phyloP scores from a whole-genome alignment of 805 yeast genomes.

The Myxozyma melibiosi region DNA sequence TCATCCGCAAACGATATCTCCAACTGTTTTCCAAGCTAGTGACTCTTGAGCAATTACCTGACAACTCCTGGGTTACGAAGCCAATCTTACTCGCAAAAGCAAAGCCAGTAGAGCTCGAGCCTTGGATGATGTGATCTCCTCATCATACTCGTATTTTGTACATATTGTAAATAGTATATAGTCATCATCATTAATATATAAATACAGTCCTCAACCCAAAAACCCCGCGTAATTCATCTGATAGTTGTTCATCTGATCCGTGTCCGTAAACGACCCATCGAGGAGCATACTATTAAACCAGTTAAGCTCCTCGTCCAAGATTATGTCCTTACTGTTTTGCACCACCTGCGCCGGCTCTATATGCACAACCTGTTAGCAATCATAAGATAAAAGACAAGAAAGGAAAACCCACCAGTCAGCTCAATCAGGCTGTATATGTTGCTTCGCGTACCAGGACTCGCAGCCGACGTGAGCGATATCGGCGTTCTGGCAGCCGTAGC shows the following conservation, averaged over 20 bases:
- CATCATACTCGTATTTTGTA: not conserved
- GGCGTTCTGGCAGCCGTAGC: not conserved
- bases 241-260: too few relatives aligned
- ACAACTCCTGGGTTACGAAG: slow-evolving; percentile 6
- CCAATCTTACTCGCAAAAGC: not conserved
- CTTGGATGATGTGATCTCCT: slow-evolving; percentile 21
- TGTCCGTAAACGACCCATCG: not conserved
- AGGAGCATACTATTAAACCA: not conserved
- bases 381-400: not conserved
- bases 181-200: not conserved
- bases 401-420: not conserved
- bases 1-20: slow-evolving; percentile 8
- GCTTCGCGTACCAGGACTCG: not conserved
- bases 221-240: not conserved
- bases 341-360: not conserved
- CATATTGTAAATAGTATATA: not conserved
- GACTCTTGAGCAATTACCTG: not conserved
- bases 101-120: not conserved
- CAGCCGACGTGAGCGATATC: not conserved
- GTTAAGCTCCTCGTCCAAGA: not conserved
- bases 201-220: not conserved
- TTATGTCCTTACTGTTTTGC: too few relatives aligned
- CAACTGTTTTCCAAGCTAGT: not conserved
- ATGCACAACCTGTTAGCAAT: not conserved
- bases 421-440: not conserved